These are phyloP conservation scores for Fusarium sp. DNA, from an alignment of 2,329 filamentous ascomycete species.

Conservation along the genomic window DNA sequence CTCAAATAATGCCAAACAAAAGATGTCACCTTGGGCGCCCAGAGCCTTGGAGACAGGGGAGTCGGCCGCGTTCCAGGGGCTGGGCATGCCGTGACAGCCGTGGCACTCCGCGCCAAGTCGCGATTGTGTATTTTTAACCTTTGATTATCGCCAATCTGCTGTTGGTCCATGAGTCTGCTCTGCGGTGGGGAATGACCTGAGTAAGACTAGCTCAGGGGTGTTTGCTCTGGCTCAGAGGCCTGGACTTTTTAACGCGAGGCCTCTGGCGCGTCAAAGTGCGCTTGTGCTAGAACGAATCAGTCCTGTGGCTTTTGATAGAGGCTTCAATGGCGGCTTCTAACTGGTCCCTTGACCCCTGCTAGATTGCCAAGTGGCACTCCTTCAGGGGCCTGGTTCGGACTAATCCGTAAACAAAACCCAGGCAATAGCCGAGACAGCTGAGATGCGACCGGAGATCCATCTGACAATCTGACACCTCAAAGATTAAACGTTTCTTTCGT, in stretches of 20 bases:
- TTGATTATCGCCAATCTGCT: neutral
- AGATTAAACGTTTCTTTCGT: neutral
- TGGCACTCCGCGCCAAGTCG: neutral
- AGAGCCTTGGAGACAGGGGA: neutral
- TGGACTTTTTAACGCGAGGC: neutral
- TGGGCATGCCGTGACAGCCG: neutral
- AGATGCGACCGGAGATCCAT: neutral
- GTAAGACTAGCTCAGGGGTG: neutral
- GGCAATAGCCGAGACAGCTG: neutral
- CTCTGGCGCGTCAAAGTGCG: neutral
- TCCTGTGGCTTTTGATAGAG: neutral
- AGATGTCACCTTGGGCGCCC: neutral
- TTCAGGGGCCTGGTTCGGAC: neutral
- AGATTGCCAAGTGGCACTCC: neutral
- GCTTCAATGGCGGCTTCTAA: neutral
- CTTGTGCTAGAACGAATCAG: neutral
- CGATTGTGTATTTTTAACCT: neutral
- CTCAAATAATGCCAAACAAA: neutral
- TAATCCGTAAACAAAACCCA: neutral
- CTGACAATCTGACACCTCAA: neutral
- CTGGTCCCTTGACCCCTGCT: neutral
- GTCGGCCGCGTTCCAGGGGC: neutral
- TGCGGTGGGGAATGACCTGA: neutral
- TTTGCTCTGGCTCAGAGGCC: neutral
- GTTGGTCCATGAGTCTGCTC: neutral